Conservation (phyloP, 2,329 filamentous ascomycete genomes). For the Colletotrichum cordylinicola region DNA sequence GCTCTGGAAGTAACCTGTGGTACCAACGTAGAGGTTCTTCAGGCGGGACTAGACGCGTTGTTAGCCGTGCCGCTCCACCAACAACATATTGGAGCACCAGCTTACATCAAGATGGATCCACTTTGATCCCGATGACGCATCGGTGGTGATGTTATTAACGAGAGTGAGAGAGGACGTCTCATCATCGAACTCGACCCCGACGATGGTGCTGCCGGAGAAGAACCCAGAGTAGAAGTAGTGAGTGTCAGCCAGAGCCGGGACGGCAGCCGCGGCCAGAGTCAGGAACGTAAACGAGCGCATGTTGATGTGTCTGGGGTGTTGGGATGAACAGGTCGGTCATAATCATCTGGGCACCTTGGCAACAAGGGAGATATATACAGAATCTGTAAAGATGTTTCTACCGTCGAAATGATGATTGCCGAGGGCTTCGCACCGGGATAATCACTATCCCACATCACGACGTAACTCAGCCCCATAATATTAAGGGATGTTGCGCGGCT, state of each 20-base stretch:
- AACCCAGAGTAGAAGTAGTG: slow-evolving; percentile 13
- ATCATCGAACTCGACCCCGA: slow-evolving; percentile 29
- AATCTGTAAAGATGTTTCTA: not conserved
- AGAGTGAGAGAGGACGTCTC: slow-evolving; percentile 24
- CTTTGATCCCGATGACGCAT: slow-evolving; percentile 17
- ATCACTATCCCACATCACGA: slow-evolving; percentile 6
- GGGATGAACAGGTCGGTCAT: not conserved
- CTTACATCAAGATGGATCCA: slow-evolving; percentile 27
- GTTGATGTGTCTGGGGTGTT: not conserved
- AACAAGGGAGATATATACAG: not conserved
- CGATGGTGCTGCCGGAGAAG: slow-evolving; percentile 2
- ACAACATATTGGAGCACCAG: too few relatives aligned
- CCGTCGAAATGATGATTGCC: not conserved
- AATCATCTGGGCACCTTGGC: not conserved
- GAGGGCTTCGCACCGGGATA: not conserved
- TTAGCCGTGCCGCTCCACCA: too few relatives aligned
- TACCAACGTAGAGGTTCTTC: slow-evolving; percentile 9
- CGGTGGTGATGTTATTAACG: slow-evolving; percentile 26
- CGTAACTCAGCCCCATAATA: not conserved
- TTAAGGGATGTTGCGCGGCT: not conserved
- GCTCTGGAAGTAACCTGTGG: slow-evolving; percentile 9
- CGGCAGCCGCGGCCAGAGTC: not conserved
- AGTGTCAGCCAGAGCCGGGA: not conserved
- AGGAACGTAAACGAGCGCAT: not conserved
- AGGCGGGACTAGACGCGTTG: not conserved